Base-by-base conservation (phyloP, 345 rosid species). In the Syzygium jambos region DNA sequence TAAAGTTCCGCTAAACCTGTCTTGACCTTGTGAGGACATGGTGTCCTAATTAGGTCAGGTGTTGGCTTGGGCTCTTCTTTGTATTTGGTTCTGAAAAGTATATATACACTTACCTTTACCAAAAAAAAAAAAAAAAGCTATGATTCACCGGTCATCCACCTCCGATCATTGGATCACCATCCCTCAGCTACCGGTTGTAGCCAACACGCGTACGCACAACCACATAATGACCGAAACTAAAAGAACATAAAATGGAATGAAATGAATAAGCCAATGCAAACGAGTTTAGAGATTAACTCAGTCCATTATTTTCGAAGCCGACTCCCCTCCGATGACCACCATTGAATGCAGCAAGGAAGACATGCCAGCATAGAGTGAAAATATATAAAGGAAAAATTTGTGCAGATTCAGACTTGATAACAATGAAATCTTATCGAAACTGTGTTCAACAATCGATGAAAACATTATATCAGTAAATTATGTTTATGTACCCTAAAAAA, bases 101-200 rank as follows among this genome's bases (percentile, higher is more conserved):
- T n/a, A n/a, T n/a, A n/a, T n/a, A n/a, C n/a, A n/a, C n/a, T n/a
- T n/a, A n/a, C n/a, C n/a, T n/a, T n/a, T n/a, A n/a, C n/a, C n/a
- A n/a, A n/a, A n/a, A n/a, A n/a, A n/a, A n/a, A n/a, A n/a, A n/a
- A n/a, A n/a, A n/a, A 27, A 61, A 4, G 13, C 8, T 6, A 2
- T 59, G 65, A 59, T 59, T 61, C 15, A 29, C 30, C 34, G 0
- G 0, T 61, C 17, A 61, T 61, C 34, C 73, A 61, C 34, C 4
- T 61, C 7, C 14, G 34, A 14, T 61, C 4, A 61, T 7, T n/a
- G 29, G 17, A 61, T 3, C 29, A 13, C 0, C 16, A 1, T 61
- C 4, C 9, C 34, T n/a, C 9, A n/a, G 4, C 19, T 27, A 61
- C 7, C n/a, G 2, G 13, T 17, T 0, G 9, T 13, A n/a, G 73